Percentiles rank a stretch among this genome's conserved stretches.
Evolutionary conservation across 306 rosid genomes (phyloP).

Genomic region (Malus sieversii): DNA sequence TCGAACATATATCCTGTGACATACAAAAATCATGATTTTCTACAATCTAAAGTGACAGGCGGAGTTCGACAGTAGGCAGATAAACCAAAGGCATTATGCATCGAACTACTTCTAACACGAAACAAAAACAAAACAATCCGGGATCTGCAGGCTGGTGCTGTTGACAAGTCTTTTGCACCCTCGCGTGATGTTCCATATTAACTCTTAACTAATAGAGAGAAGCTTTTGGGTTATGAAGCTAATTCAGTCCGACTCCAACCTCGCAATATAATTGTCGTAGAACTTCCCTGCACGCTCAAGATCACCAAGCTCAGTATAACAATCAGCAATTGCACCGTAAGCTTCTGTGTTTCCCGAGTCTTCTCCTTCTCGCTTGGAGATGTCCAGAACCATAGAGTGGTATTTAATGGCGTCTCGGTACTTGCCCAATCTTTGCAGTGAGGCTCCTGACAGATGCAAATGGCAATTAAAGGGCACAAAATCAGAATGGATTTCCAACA

Average conservation of each 20-base stretch:
- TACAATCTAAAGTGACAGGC: not conserved
- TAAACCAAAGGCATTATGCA: not conserved
- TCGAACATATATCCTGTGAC: not conserved
- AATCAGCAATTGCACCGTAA: slow-evolving; percentile 93
- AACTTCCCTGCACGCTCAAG: slow-evolving; percentile 78
- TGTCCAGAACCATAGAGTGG: slow-evolving; percentile 75
- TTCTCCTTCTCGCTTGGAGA: slow-evolving; percentile 77
- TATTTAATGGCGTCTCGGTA: slow-evolving; percentile 75
- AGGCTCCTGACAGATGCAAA: slow-evolving; percentile 57
- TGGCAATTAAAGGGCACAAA: not conserved
- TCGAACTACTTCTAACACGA: not conserved
- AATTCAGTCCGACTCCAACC: slow-evolving; percentile 66
- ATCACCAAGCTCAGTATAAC: slow-evolving; percentile 95
- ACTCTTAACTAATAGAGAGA: not conserved
- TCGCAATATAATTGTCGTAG: slow-evolving; percentile 72
- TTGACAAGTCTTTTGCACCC: not conserved
- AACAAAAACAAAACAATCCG: slow-evolving; percentile 7
- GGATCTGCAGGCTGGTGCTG: not conserved
- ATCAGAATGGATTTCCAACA: not conserved
- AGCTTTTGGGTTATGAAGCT: too few species aligned
- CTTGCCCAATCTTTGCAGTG: slow-evolving; percentile 86
- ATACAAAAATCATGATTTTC: not conserved
- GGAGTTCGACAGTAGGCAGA: not conserved
- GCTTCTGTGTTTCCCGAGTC: slow-evolving; percentile 92
- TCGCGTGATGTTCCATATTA: not conserved